Conservation (phyloP, 495 filamentous ascomycete species). For the Neurospora intermedia region DNA sequence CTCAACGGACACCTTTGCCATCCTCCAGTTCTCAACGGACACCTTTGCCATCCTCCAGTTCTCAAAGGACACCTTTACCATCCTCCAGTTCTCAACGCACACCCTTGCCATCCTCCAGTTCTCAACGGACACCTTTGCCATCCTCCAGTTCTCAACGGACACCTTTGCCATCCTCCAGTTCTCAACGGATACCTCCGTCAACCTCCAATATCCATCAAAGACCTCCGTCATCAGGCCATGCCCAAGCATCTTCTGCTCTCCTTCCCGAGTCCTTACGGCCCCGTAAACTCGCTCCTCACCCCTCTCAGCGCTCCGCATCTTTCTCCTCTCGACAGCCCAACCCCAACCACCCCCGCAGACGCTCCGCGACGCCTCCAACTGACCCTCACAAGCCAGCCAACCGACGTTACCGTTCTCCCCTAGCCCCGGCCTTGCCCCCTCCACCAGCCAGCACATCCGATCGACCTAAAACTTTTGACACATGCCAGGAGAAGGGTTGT, state of each 20-base stretch:
- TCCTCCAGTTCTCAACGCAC: too few relatives aligned
- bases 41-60: too few relatives aligned
- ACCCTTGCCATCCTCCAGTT: too few relatives aligned
- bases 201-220: not conserved
- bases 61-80: too few relatives aligned
- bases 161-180: too few relatives aligned
- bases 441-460: not conserved
- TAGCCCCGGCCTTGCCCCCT: not conserved
- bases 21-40: too few relatives aligned
- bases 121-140: too few relatives aligned
- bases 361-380: not conserved
- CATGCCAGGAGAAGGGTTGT: not conserved
- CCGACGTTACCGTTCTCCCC: not conserved
- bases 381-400: not conserved
- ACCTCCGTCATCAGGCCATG: not conserved
- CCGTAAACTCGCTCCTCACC: not conserved
- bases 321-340: not conserved
- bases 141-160: too few relatives aligned
- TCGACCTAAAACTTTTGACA: fast-evolving
- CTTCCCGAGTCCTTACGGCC: not conserved
- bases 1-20: too few relatives aligned
- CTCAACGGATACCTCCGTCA: too few relatives aligned
- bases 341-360: not conserved
- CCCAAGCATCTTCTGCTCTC: not conserved
- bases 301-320: not conserved